Percentiles rank a stretch among this genome's conserved stretches.
Evolutionary conservation across 2,329 filamentous ascomycete species (phyloP).

Genomic region (Fonsecaea nubica): DNA sequence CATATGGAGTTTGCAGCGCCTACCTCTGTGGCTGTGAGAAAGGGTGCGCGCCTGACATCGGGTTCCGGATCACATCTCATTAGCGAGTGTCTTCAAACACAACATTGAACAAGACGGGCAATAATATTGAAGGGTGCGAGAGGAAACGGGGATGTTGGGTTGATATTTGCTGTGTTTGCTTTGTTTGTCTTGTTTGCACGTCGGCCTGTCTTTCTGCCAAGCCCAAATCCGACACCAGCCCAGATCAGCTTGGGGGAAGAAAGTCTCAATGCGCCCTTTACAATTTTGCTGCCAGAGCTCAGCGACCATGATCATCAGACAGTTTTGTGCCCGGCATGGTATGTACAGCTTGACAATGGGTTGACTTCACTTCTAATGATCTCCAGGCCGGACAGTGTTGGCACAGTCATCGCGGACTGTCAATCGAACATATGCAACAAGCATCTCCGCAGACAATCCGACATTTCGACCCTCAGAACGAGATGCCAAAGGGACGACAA

Average conservation of each 20-base stretch:
- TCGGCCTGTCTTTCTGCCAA: not conserved
- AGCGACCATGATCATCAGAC: conserved; percentile 39
- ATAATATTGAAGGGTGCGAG: not conserved
- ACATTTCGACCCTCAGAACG: conserved; percentile 32
- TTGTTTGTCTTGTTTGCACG: not conserved
- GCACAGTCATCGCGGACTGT: conserved; percentile 29
- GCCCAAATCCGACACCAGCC: not conserved
- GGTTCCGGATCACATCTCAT: conserved; percentile 7
- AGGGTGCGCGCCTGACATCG: not conserved
- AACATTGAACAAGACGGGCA: not conserved
- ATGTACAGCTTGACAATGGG: conserved; percentile 5
- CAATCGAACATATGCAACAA: conserved; percentile 32
- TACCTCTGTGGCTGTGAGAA: conserved; percentile 8
- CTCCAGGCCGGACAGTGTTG: conserved; percentile 37
- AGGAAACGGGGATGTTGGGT: too few species aligned
- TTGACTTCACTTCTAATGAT: conserved; percentile 12
- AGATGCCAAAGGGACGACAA: conserved; percentile 27
- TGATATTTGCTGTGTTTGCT: conserved; percentile 9
- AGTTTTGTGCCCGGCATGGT: conserved; percentile 40
- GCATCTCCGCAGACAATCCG: conserved; percentile 30
- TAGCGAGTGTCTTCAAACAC: conserved; percentile 15
- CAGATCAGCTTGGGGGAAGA: conserved; percentile 7
- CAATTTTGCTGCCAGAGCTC: conserved; percentile 1
- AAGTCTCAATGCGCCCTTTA: not conserved
- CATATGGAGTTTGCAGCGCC: conserved; percentile 19